phyloP scores from a whole-genome alignment of 805 yeast species.

The Cyberlindnera subsufficiens region DNA sequence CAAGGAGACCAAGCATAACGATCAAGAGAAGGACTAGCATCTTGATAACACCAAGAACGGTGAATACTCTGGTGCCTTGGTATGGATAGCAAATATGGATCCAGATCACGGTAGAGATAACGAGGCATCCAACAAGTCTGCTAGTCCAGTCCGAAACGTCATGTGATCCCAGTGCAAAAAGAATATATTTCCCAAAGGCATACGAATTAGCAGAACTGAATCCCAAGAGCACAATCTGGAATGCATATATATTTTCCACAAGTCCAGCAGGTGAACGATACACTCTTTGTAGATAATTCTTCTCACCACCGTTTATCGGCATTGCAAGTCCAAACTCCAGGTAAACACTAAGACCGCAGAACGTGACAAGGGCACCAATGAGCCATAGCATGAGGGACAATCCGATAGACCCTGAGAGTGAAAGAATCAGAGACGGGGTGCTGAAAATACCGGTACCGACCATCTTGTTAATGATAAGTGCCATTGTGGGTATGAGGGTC shows the following conservation, averaged over 20 bases:
- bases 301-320: constrained; percentile 65
- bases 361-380: constrained; percentile 57
- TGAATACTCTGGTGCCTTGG: constrained; percentile 46
- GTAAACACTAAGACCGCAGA: constrained; percentile 48
- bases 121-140: constrained; percentile 42
- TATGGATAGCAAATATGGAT: constrained; percentile 45
- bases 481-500: constrained; percentile 19
- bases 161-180: constrained; percentile 36
- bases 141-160: constrained; percentile 29
- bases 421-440: constrained; percentile 58
- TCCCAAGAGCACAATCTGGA: constrained; percentile 50
- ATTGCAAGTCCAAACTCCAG: constrained; percentile 61
- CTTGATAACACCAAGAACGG: constrained; percentile 49
- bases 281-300: constrained; percentile 57
- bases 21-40: constrained; percentile 44
- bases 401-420: constrained; percentile 55
- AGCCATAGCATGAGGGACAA: constrained; percentile 50
- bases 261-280: constrained; percentile 49
- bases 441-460: constrained; percentile 73
- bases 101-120: constrained; percentile 39
- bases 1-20: constrained; percentile 41
- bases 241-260: constrained; percentile 43
- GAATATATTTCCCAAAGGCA: constrained; percentile 58
- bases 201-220: constrained; percentile 59
- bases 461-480: constrained; percentile 57